Evolutionary conservation across 441 rosid species (phyloP).

Genomic region (Arabidopsis hybrid): DNA sequence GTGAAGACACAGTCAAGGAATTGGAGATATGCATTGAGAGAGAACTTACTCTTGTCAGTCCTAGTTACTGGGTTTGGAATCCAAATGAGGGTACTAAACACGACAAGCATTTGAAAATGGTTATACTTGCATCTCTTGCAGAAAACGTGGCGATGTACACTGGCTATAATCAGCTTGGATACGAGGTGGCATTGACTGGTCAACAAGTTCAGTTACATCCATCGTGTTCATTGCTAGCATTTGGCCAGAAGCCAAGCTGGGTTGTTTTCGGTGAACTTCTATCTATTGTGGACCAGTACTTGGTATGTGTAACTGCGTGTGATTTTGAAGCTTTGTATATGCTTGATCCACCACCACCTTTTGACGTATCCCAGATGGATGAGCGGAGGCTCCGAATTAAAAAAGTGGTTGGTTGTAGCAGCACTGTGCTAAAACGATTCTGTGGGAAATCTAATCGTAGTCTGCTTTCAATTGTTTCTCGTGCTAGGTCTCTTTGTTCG

Average conservation of each 20-base stretch:
- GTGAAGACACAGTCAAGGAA: conserved; percentile 79
- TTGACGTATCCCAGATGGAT: conserved; percentile 61
- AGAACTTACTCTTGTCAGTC: conserved; percentile 66
- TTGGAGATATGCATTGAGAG: conserved; percentile 67
- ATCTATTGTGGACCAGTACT: conserved; percentile 61
- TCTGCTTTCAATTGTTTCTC: conserved; percentile 65
- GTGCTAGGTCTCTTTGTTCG: conserved; percentile 52
- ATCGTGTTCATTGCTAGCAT: conserved; percentile 80
- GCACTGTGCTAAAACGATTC: conserved; percentile 62
- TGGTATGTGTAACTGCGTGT: conserved; percentile 91
- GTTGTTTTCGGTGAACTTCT: conserved; percentile 90
- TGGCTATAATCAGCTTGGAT: conserved; percentile 87
- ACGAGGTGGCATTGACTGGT: conserved; percentile 77
- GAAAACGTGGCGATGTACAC: conserved; percentile 91
- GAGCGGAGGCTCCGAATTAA: conserved; percentile 61
- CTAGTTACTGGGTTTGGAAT: conserved; percentile 72
- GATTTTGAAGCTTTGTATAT: conserved; percentile 69
- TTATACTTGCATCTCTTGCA: conserved; percentile 74
- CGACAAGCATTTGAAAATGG: conserved; percentile 61
- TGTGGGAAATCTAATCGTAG: conserved; percentile 73
- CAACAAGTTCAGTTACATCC: conserved; percentile 87
- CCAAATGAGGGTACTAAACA: conserved; percentile 52
- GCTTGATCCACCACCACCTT: conserved; percentile 71
- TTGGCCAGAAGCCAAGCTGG: conserved; percentile 84
- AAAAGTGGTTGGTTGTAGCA: conserved; percentile 68